Percentiles rank a stretch among this genome's conserved stretches.
These are phyloP conservation scores for Leccinum subgranulosum DNA, from an alignment of 768 basidiomycete species.

Conservation along the genomic window DNA sequence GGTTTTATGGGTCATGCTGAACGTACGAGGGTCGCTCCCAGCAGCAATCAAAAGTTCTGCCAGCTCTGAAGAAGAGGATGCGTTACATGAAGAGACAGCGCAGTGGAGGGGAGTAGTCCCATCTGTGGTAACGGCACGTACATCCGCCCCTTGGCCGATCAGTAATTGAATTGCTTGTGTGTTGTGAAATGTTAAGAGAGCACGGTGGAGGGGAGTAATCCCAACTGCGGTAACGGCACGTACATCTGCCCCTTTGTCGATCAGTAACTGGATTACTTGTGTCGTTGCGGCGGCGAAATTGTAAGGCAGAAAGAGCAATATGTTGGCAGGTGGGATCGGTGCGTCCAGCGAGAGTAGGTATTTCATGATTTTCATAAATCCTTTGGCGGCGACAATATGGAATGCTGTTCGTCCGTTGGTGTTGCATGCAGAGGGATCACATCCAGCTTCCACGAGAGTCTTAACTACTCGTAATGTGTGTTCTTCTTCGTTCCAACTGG, in stretches of 20 bases:
- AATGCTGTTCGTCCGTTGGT: background rate
- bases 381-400: background rate
- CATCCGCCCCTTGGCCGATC: too few relatives aligned
- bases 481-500: too few relatives aligned
- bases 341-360: background rate
- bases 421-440: background rate
- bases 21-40: too few relatives aligned
- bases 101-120: too few relatives aligned
- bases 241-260: background rate
- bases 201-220: too few relatives aligned
- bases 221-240: background rate
- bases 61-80: too few relatives aligned
- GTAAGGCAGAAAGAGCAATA: background rate
- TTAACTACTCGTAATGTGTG: background rate
- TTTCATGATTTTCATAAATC: background rate
- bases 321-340: background rate
- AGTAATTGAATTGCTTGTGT: too few relatives aligned
- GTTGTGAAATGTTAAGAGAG: too few relatives aligned
- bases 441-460: background rate
- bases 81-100: background rate
- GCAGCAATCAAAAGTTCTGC: too few relatives aligned
- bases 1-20: background rate
- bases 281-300: too few relatives aligned
- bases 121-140: too few relatives aligned
- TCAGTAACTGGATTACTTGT: background rate